Percentiles rank a stretch among this genome's conserved stretches.
These are phyloP conservation scores for Ogataea thermomethanolica DNA, from an alignment of 805 yeast genomes.

Conservation along the genomic window DNA sequence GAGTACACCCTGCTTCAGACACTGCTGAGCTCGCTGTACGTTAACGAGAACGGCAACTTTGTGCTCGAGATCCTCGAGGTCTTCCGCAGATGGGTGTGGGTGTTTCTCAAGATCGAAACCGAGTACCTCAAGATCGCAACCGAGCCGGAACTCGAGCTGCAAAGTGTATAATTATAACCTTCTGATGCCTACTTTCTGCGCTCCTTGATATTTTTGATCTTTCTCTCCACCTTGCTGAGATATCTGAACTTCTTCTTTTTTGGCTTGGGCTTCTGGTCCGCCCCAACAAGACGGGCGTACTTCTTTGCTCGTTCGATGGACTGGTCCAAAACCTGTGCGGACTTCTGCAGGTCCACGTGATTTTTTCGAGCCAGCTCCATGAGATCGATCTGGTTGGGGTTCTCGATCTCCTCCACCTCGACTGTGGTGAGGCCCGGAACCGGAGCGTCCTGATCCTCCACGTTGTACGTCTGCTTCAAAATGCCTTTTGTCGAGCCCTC, in stretches of 20 bases:
- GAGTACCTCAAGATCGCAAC: constrained; percentile 46
- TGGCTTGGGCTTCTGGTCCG: constrained; percentile 38
- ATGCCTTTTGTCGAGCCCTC: constrained; percentile 35
- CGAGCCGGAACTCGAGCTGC: constrained; percentile 23
- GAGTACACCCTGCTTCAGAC: constrained; percentile 14
- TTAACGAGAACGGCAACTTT: constrained; percentile 59
- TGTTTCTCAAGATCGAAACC: constrained; percentile 75
- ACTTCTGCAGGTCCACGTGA: constrained; percentile 64
- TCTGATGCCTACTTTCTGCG: constrained; percentile 12
- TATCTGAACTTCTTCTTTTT: constrained; percentile 86
- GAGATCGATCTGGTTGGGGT: constrained; percentile 39
- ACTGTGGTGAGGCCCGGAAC: constrained; percentile 48
- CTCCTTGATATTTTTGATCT: constrained; percentile 44
- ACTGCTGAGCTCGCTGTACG: constrained; percentile 27
- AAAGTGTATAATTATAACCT: constrained; percentile 9
- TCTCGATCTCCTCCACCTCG: constrained; percentile 53
- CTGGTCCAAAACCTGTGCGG: constrained; percentile 66
- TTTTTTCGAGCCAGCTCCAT: constrained; percentile 53
- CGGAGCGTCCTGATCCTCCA: constrained; percentile 35
- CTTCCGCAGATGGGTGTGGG: constrained; percentile 86
- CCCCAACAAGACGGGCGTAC: constrained; percentile 69
- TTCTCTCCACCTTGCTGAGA: constrained; percentile 77
- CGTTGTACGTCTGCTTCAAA: constrained; percentile 41
- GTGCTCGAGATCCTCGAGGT: constrained; percentile 71
- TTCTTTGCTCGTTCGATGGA: constrained; percentile 78